Evolutionary conservation across 768 basidiomycete genomes (phyloP).

Genomic region (Leccinum rimulosum): DNA sequence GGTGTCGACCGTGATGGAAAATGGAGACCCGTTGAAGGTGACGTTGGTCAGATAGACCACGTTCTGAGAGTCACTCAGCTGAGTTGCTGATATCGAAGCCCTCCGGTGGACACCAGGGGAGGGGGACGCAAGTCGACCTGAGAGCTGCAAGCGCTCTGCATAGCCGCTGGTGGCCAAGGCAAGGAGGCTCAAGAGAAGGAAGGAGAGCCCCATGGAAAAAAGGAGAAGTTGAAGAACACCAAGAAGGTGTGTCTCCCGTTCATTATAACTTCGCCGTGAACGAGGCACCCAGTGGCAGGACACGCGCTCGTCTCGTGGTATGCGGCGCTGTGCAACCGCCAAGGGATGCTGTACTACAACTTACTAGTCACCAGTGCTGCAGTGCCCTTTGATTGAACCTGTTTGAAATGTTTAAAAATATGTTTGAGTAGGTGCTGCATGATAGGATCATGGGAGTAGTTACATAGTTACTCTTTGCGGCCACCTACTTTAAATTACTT

Average conservation of each 20-base stretch:
- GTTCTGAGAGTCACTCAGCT: slow-evolving; percentile 31
- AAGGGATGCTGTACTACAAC: no score
- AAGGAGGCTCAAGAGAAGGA: slow-evolving; percentile 14
- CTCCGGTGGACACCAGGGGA: slow-evolving; percentile 22
- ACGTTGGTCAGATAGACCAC: slow-evolving; percentile 39
- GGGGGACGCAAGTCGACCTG: slow-evolving; percentile 10
- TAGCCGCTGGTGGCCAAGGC: background rate
- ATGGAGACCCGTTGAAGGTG: slow-evolving; percentile 35
- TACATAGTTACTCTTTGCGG: background rate
- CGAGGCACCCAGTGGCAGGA: background rate
- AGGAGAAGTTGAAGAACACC: background rate
- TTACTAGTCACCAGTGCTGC: no score
- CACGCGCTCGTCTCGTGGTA: no score
- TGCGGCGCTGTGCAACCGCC: no score
- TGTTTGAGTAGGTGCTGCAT: no score
- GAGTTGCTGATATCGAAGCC: slow-evolving; percentile 25
- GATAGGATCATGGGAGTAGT: no score
- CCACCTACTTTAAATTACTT: background rate
- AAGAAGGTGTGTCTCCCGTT: background rate
- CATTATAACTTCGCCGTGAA: slow-evolving; percentile 5
- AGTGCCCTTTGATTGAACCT: no score
- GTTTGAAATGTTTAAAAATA: no score
- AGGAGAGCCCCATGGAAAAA: slow-evolving; percentile 10
- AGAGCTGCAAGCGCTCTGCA: slow-evolving; percentile 17
- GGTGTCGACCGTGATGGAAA: slow-evolving; percentile 43